phyloP scores from a whole-genome alignment of 108 stramenopile genomes.

The Fistulifera pelliculosa region DNA sequence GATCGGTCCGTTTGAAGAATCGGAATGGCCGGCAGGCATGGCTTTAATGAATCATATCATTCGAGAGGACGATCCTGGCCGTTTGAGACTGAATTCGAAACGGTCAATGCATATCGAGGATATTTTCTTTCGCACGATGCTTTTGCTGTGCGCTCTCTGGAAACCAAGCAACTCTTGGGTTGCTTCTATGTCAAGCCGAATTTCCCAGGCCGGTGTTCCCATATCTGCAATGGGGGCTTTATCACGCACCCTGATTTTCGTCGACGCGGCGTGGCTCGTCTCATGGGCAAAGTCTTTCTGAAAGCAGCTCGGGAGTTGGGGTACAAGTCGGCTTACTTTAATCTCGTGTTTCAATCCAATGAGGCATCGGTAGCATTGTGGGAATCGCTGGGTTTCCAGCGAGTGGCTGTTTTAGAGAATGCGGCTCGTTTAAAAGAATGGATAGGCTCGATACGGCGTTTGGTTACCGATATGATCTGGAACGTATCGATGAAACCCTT shows the following conservation, averaged over 20 bases:
- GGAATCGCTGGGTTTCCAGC: slow-evolving; percentile 48
- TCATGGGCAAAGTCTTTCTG: slow-evolving; percentile 47
- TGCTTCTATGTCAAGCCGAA: slow-evolving; percentile 60
- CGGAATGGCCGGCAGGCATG: slow-evolving; percentile 41
- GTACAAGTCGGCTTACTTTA: slow-evolving; percentile 49
- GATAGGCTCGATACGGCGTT: slow-evolving; percentile 43
- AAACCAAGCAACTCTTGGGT: slow-evolving; percentile 35
- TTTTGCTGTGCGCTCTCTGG: slow-evolving; percentile 37
- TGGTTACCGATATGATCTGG: slow-evolving; percentile 49
- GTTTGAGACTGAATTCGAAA: slow-evolving; percentile 36
- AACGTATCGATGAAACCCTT: slow-evolving; percentile 1
- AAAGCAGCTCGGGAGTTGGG: slow-evolving; percentile 37
- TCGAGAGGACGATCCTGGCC: slow-evolving; percentile 44
- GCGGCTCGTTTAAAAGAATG: slow-evolving; percentile 47
- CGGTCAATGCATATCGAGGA: slow-evolving; percentile 27
- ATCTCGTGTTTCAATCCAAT: slow-evolving; percentile 51
- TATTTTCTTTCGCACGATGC: slow-evolving; percentile 48
- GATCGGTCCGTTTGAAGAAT: slow-evolving; percentile 23
- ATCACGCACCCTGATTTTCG: slow-evolving; percentile 37
- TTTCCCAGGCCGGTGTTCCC: slow-evolving; percentile 48
- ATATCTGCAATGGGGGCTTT: slow-evolving; percentile 51
- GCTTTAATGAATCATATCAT: slow-evolving; percentile 48
- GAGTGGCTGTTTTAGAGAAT: slow-evolving; percentile 40
- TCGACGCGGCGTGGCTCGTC: slow-evolving; percentile 30
- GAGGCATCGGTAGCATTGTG: slow-evolving; percentile 28